Evolutionary conservation across 768 basidiomycete species (phyloP).

Genomic region (Mycena indigotica): DNA sequence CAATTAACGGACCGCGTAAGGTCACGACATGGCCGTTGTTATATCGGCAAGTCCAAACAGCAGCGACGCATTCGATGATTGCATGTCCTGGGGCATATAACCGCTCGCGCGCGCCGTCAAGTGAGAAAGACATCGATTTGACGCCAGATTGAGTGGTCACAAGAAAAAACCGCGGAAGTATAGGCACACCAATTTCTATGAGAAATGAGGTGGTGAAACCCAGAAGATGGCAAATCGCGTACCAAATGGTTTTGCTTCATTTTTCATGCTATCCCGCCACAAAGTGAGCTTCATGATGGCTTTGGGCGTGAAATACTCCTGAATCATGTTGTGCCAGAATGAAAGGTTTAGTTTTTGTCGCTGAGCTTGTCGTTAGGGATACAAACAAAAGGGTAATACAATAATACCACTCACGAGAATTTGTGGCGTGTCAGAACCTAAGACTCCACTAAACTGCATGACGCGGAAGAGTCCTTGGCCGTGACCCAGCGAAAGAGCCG

Average conservation of each 20-base stretch:
- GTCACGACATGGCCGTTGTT: slow-evolving; percentile 78
- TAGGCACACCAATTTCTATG: slow-evolving; percentile 77
- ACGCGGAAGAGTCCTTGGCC: slow-evolving; percentile 70
- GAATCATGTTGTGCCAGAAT: slow-evolving; percentile 68
- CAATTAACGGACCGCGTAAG: slow-evolving; percentile 73
- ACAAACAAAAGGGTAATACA: neutral
- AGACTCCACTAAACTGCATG: slow-evolving; percentile 68
- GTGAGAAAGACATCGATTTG: slow-evolving; percentile 75
- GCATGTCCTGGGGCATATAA: slow-evolving; percentile 45
- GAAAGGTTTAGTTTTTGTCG: slow-evolving; percentile 61
- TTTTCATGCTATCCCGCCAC: slow-evolving; percentile 83
- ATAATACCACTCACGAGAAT: slow-evolving; percentile 6
- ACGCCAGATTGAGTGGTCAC: slow-evolving; percentile 86
- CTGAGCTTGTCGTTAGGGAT: slow-evolving; percentile 12
- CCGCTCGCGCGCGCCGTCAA: slow-evolving; percentile 78
- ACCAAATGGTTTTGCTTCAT: slow-evolving; percentile 87
- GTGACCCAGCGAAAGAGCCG: slow-evolving; percentile 41
- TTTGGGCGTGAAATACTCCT: slow-evolving; percentile 69
- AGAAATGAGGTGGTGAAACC: slow-evolving; percentile 8
- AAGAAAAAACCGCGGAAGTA: slow-evolving; percentile 82
- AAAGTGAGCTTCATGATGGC: slow-evolving; percentile 78
- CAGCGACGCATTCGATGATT: slow-evolving; percentile 70
- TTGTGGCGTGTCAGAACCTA: slow-evolving; percentile 44
- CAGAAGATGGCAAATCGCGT: slow-evolving; percentile 29
- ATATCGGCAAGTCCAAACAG: slow-evolving; percentile 83